phyloP scores from a whole-genome alignment of 768 basidiomycete genomes.

The Boletus barrowsii region DNA sequence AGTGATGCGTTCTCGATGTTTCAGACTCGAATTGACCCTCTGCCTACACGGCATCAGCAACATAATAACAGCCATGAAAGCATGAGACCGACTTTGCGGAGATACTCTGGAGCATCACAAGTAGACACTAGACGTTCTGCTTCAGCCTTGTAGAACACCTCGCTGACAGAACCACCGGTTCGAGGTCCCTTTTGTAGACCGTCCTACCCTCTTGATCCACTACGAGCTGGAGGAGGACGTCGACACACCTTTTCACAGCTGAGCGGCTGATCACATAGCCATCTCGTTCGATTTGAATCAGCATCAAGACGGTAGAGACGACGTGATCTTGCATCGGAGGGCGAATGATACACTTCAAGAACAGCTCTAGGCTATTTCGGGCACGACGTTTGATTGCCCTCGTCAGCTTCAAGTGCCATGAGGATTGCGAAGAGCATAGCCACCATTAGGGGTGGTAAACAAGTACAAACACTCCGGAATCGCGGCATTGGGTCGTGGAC shows the following conservation, averaged over 20 bases:
- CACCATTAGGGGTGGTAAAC: too few relatives aligned
- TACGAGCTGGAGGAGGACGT: constrained; percentile 72
- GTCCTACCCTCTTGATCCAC: constrained; percentile 48
- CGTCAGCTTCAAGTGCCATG: too few relatives aligned
- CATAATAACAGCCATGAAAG: neutral
- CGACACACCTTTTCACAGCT: constrained; percentile 83
- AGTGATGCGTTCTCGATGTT: constrained; percentile 79
- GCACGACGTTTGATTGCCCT: constrained; percentile 68
- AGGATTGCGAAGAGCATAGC: too few relatives aligned
- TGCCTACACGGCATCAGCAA: constrained; percentile 46
- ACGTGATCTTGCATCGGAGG: constrained; percentile 82
- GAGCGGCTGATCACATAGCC: constrained; percentile 91
- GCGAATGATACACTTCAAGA: constrained; percentile 76
- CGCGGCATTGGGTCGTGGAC: too few relatives aligned
- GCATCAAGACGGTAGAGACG: constrained; percentile 74
- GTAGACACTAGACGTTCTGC: constrained; percentile 64
- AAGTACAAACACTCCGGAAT: too few relatives aligned
- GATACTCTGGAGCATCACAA: constrained; percentile 80
- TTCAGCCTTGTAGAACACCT: constrained; percentile 75
- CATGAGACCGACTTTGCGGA: constrained; percentile 59
- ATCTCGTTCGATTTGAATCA: constrained; percentile 89
- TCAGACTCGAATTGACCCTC: constrained; percentile 82
- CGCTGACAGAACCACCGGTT: constrained; percentile 77
- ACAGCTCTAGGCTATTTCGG: constrained; percentile 76
- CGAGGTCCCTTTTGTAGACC: constrained; percentile 81